Evolutionary conservation across 495 filamentous ascomycete genomes (phyloP).

Genomic region (Thozetella sp.): DNA sequence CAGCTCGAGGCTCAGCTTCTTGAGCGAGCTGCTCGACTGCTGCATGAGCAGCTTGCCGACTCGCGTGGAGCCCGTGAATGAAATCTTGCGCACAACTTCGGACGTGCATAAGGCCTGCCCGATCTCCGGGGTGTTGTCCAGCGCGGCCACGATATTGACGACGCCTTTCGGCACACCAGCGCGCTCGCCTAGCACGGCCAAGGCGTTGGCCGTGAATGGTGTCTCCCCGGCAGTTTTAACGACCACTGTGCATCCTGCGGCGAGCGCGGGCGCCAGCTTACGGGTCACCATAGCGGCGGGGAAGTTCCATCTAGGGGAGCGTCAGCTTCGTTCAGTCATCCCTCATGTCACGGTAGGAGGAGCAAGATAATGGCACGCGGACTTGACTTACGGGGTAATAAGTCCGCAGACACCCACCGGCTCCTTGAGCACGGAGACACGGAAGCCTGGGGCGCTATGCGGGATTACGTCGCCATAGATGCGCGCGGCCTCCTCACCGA

Average conservation of each 20-base stretch:
- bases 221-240: constrained; percentile 86
- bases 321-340: no score
- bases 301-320: no score
- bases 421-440: constrained; percentile 77
- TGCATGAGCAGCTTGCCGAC: constrained; percentile 90
- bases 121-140: constrained; percentile 71
- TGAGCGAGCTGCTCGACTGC: constrained; percentile 77
- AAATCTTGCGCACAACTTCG: constrained; percentile 76
- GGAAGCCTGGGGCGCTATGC: constrained; percentile 65
- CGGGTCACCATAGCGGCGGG: constrained; percentile 91
- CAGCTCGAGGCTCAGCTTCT: constrained; percentile 85
- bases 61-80: constrained; percentile 86
- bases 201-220: constrained; percentile 78
- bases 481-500: constrained; percentile 74
- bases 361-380: no score
- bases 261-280: constrained; percentile 84
- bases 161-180: constrained; percentile 87
- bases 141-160: constrained; percentile 77
- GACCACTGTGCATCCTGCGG: constrained; percentile 75
- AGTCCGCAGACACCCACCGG: constrained; percentile 93
- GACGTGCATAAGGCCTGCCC: constrained; percentile 75
- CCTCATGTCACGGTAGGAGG: no score
- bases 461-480: constrained; percentile 79
- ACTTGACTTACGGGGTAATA: constrained; percentile 95
- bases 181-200: constrained; percentile 79